Evolutionary conservation across 352 stramenopile species (phyloP).

Genomic region (Globisporangium cylindrosporum): DNA sequence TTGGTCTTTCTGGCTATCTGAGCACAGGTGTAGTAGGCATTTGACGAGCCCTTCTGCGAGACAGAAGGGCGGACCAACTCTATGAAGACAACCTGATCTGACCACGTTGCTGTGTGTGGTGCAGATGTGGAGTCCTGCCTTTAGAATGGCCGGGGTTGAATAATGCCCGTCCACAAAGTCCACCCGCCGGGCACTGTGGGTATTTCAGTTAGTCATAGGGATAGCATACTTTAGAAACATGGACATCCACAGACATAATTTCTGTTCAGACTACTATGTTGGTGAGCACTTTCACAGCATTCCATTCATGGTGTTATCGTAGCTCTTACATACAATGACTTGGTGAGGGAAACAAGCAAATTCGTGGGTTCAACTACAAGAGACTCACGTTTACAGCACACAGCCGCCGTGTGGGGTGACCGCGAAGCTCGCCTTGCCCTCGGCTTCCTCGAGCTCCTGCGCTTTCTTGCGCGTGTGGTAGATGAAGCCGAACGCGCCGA

Average conservation of each 20-base stretch:
- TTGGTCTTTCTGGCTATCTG: neutral
- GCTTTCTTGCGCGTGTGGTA: conserved; percentile 73
- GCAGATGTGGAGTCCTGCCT: no score
- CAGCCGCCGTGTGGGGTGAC: conserved; percentile 56
- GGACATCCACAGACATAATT: no score
- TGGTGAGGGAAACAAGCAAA: neutral
- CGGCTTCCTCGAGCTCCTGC: conserved; percentile 44
- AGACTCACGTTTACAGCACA: conserved; percentile 33
- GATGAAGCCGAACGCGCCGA: conserved; percentile 73
- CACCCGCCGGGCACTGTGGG: no score
- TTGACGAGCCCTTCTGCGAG: no score
- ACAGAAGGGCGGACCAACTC: no score
- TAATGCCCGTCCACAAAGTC: no score
- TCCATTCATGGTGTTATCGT: conserved; percentile 4
- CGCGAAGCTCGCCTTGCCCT: conserved; percentile 43
- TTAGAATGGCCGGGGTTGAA: no score
- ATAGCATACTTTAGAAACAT: no score
- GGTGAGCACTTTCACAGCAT: neutral
- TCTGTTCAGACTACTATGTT: neutral
- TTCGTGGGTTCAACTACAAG: neutral
- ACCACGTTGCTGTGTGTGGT: no score
- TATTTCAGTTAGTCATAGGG: no score
- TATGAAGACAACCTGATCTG: no score
- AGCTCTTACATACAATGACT: conserved; percentile 3
- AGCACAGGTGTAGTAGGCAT: no score